phyloP scores from a whole-genome alignment of 1,139 yeast species.

The Debaryomyces udenii region DNA sequence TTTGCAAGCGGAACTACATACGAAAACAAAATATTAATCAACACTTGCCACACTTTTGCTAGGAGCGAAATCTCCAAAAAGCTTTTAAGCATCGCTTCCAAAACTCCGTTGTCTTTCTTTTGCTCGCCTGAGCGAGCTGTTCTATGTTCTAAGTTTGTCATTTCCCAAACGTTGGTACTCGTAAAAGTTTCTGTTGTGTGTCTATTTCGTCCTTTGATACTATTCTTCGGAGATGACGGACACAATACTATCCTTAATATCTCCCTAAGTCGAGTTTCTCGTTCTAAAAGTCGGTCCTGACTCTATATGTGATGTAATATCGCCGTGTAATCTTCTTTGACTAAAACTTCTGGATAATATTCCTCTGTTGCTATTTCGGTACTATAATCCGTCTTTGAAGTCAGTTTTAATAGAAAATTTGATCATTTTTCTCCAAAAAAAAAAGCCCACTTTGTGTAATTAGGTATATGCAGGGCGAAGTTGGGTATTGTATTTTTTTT shows the following conservation, averaged over 20 bases:
- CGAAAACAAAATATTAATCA: conserved; percentile 1
- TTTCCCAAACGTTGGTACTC: no score
- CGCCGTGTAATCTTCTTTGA: background rate
- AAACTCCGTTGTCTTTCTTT: background rate
- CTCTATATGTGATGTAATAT: no score
- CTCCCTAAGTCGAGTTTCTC: background rate
- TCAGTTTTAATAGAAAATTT: conserved; percentile 5
- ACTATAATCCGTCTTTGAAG: no score
- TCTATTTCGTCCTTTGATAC: background rate
- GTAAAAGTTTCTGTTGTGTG: background rate
- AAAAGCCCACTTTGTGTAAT: conserved; percentile 5
- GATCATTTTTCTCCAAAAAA: conserved; percentile 9
- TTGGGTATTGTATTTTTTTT: no score
- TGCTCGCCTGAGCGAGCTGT: no score
- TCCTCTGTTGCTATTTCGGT: background rate
- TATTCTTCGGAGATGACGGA: background rate
- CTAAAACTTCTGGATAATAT: background rate
- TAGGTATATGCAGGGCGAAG: conserved; percentile 3
- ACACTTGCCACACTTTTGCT: background rate
- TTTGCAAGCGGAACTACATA: conserved; percentile 2
- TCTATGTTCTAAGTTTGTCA: background rate
- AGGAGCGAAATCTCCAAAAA: conserved; percentile 2
- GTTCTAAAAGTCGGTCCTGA: no score
- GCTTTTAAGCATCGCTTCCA: background rate
- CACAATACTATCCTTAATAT: background rate